Evolutionary conservation across 371 early-diverging fungal species (phyloP).

Genomic region (Blakeslea trispora): DNA sequence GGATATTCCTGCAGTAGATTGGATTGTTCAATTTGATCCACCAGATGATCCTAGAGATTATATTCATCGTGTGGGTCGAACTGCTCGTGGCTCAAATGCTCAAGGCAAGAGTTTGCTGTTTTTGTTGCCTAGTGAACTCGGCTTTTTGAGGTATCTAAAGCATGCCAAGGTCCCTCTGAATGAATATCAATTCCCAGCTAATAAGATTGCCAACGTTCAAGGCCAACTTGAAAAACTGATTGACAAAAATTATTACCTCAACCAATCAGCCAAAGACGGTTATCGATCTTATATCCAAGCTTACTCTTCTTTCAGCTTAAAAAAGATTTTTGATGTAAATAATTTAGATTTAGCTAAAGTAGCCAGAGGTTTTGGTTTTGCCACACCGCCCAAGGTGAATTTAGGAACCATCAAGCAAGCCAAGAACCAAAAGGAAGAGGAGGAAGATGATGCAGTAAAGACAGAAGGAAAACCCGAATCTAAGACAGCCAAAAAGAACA

Average conservation of each 20-base stretch:
- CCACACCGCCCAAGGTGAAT: conserved; percentile 92
- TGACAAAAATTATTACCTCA: conserved; percentile 94
- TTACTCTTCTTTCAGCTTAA: conserved; percentile 92
- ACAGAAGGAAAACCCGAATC: neutral
- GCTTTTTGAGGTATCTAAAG: conserved; percentile 84
- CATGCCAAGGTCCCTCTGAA: conserved; percentile 93
- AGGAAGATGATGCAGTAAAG: neutral
- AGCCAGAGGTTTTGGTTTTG: conserved; percentile 92
- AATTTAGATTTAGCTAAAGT: conserved; percentile 87
- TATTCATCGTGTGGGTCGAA: conserved; percentile 98
- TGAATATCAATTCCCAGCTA: conserved; percentile 92
- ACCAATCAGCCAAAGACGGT: conserved; percentile 91
- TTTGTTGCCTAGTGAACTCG: conserved; percentile 94
- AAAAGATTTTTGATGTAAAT: conserved; percentile 91
- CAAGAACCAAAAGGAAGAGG: conserved; percentile 9
- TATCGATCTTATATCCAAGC: conserved; percentile 93
- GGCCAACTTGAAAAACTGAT: conserved; percentile 78
- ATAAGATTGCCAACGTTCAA: conserved; percentile 93
- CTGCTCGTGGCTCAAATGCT: conserved; percentile 90
- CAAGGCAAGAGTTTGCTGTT: conserved; percentile 93
- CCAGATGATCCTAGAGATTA: conserved; percentile 98
- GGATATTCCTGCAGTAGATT: conserved; percentile 97
- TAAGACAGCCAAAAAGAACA: neutral
- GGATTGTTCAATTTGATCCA: conserved; percentile 99
- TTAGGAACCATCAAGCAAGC: conserved; percentile 49